phyloP scores from a whole-genome alignment of 2,329 filamentous ascomycete species.

The Trichoderma afroharzianum region DNA sequence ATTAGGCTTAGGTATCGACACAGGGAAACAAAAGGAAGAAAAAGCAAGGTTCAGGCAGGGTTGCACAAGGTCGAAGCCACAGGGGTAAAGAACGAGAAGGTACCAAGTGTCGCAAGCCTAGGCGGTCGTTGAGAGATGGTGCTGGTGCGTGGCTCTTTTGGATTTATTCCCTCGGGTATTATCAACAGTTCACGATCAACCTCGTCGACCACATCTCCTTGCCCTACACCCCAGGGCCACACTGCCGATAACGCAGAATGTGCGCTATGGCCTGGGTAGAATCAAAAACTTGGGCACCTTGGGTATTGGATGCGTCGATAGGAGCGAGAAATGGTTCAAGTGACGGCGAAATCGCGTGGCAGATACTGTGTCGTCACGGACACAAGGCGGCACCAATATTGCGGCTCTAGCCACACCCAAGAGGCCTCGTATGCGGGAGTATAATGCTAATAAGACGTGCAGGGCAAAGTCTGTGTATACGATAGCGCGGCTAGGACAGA shows the following conservation, averaged over 20 bases:
- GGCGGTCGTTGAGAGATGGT: neutral
- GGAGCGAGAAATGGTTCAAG: conserved; percentile 21
- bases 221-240: conserved; percentile 32
- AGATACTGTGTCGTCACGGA: neutral
- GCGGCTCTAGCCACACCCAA: conserved; percentile 14
- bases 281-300: neutral
- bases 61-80: neutral
- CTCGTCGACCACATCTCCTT: conserved; percentile 45
- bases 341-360: neutral
- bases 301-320: conserved; percentile 18
- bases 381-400: conserved; percentile 20
- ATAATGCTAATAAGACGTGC: neutral
- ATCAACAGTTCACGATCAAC: conserved; percentile 37
- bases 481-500: neutral
- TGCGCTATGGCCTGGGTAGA: neutral
- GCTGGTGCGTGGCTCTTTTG: conserved; percentile 18
- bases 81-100: neutral
- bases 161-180: conserved; percentile 32
- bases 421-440: conserved; percentile 6
- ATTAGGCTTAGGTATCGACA: neutral
- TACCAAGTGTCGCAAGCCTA: neutral
- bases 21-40: neutral
- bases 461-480: neutral
- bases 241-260: conserved; percentile 19
- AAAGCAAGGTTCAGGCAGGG: neutral